Evolutionary conservation across 2,329 filamentous ascomycete species (phyloP).

Genomic region (Geosmithia morbida): DNA sequence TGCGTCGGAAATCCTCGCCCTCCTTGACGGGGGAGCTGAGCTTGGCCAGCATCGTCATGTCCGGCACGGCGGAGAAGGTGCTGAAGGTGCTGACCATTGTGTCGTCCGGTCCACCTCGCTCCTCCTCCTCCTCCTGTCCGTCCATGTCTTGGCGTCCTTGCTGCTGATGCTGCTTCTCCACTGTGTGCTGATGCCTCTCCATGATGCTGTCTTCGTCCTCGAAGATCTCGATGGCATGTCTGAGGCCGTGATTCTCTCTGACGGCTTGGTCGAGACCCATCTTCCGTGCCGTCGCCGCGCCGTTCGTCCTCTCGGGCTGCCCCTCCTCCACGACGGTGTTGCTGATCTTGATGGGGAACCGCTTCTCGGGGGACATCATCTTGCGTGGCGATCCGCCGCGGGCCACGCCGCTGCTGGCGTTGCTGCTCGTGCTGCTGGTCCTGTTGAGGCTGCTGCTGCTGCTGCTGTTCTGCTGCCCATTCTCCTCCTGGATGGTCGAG

Average conservation of each 20-base stretch:
- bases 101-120: slow-evolving; percentile 46
- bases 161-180: slow-evolving; percentile 8
- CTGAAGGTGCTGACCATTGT: slow-evolving; percentile 74
- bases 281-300: neutral
- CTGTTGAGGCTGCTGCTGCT: slow-evolving; percentile 6
- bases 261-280: slow-evolving; percentile 38
- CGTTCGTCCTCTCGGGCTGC: slow-evolving; percentile 4
- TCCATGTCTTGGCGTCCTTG: slow-evolving; percentile 9
- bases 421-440: slow-evolving; percentile 5
- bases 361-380: slow-evolving; percentile 36
- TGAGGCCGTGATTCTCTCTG: slow-evolving; percentile 38
- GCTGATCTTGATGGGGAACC: slow-evolving; percentile 47
- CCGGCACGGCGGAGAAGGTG: slow-evolving; percentile 77
- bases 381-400: too few species aligned
- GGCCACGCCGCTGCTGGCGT: too few species aligned
- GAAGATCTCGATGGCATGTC: slow-evolving; percentile 46
- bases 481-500: neutral
- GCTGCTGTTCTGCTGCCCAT: slow-evolving; percentile 7
- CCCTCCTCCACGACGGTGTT: slow-evolving; percentile 13
- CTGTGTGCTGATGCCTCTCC: slow-evolving; percentile 13
- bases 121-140: slow-evolving; percentile 19
- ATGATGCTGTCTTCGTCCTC: slow-evolving; percentile 32
- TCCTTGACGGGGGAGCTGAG: slow-evolving; percentile 49
- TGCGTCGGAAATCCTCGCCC: slow-evolving; percentile 22
- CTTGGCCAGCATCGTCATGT: slow-evolving; percentile 71